phyloP scores from a whole-genome alignment of 805 yeast species.

The Candida awuae region DNA sequence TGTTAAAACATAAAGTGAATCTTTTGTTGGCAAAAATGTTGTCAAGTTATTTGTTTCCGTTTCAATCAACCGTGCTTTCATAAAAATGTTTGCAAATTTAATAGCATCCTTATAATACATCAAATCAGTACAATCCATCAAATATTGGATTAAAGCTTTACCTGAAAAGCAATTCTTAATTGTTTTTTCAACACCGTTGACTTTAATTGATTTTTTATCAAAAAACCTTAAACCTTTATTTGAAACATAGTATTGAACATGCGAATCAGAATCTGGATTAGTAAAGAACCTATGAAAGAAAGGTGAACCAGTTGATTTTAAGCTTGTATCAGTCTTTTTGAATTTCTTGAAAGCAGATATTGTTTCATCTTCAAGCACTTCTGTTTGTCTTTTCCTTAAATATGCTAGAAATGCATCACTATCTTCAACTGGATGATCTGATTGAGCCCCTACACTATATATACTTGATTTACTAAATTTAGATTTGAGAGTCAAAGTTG shows the following conservation, averaged over 20 bases:
- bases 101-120: constrained; percentile 44
- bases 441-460: not conserved
- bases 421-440: not conserved
- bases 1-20: constrained; percentile 21
- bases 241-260: constrained; percentile 69
- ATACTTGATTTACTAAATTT: not conserved
- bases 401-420: constrained; percentile 19
- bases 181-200: constrained; percentile 21
- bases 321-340: not conserved
- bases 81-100: constrained; percentile 43
- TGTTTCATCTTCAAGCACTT: constrained; percentile 1
- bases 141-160: constrained; percentile 76
- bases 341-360: not conserved
- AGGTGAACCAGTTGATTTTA: constrained; percentile 38
- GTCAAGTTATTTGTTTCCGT: constrained; percentile 26
- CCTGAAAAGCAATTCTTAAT: constrained; percentile 57
- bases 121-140: constrained; percentile 81
- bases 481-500: constrained; percentile 6
- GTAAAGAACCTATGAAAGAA: constrained; percentile 71
- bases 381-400: constrained; percentile 17
- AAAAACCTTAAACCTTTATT: constrained; percentile 56
- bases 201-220: constrained; percentile 26
- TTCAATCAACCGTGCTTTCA: constrained; percentile 39
- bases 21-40: constrained; percentile 12
- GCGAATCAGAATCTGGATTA: constrained; percentile 83